Base-by-base conservation (phyloP, 805 yeast genomes). In the Zygosaccharomyces pseudorouxii region DNA sequence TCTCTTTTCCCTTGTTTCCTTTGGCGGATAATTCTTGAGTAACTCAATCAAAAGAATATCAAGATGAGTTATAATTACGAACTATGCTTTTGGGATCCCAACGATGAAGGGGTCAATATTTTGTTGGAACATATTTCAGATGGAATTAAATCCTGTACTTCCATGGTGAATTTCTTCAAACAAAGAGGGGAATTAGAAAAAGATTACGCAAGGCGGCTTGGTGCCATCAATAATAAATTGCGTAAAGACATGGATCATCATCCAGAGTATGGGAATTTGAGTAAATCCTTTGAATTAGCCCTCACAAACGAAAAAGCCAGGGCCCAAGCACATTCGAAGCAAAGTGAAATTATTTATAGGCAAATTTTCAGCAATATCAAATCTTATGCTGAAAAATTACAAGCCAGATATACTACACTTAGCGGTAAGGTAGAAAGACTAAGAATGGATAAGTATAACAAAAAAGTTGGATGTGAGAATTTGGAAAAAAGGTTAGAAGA, bases 51-150 rank as follows among this genome's bases (percentile, higher is more conserved):
- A 12, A 20, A 45, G 37, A n/a, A 11, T 9, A 28, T 11, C 29
- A 39, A 20, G 2, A 62, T 60, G 64, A 54, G 49, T 29, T 66
- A 62, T 47, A 62, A 60, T 45, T 66, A 52, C 43, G 59, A 59
- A 47, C 53, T 59, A 14, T 64, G 68, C 45, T 66, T 66, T 39
- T 66, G 70, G 69, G 70, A 66, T 50, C 65, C 65, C 23, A 55
- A 61, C 25, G 68, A 65, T 39, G 57, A 60, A 5, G 70, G 69
- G 11, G 66, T 59, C 22, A 56, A 55, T 38, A 50, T 63, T 9
- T 46, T 66, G 20, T 50, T 65, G 28, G 52, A 55, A 22, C 70
- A 66, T 40, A 53, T 65, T 0, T 52, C 61, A 1, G 47, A 54
- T 6, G 68, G 69, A 5, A 58, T 64, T 18, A 58, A 53, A 40